phyloP scores from a whole-genome alignment of 2,329 filamentous ascomycete species.

The Pseudogymnoascus sp. region DNA sequence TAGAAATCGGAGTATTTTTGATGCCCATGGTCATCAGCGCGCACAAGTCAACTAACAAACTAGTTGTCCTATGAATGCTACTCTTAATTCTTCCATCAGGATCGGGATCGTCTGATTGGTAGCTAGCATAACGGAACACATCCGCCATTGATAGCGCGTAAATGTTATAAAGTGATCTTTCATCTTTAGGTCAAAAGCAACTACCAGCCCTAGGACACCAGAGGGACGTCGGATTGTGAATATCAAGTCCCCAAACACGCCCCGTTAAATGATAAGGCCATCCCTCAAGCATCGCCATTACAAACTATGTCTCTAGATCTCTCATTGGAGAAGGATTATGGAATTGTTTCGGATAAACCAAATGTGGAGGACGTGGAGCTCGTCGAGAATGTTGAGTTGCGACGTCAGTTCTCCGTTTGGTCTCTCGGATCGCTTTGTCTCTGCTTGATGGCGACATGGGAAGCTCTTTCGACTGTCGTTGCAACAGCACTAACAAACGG shows the following conservation, averaged over 20 bases:
- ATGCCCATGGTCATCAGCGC: neutral
- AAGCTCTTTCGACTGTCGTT: constrained; percentile 39
- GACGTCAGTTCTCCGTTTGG: constrained; percentile 33
- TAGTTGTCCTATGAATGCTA: neutral
- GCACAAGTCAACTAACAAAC: neutral
- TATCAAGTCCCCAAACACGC: neutral
- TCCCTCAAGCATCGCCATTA: neutral
- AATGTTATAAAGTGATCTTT: neutral
- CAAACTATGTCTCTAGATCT: neutral
- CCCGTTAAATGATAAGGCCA: neutral
- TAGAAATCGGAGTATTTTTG: too few species aligned
- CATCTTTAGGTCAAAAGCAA: neutral
- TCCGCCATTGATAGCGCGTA: neutral
- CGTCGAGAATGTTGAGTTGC: constrained; percentile 16
- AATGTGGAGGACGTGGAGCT: neutral
- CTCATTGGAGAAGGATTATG: neutral
- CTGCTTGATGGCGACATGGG: constrained; percentile 45
- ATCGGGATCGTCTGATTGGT: neutral
- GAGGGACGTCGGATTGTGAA: neutral
- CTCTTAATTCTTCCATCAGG: neutral
- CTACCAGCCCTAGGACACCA: neutral
- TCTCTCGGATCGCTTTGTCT: constrained; percentile 37
- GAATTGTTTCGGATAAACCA: neutral
- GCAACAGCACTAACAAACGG: constrained; percentile 36
- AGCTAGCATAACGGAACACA: neutral